Evolutionary conservation across 139 green algal genomes (phyloP), one percentile per base, ranked within the genome.

Genomic region (Gonium pectorale): DNA sequence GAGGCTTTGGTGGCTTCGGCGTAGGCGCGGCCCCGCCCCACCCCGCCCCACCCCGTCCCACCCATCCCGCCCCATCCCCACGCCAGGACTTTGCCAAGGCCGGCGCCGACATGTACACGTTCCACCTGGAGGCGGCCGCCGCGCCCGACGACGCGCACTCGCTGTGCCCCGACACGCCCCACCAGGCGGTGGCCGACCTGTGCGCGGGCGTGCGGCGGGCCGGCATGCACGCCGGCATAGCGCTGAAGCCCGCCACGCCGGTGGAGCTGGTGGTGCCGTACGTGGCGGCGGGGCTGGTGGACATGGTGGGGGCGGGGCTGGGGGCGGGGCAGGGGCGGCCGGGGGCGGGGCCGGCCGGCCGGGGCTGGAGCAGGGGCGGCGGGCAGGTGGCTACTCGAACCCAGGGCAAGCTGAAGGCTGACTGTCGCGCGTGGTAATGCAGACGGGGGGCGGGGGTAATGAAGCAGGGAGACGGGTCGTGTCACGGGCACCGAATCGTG

Each of bases 91-190:
- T 96, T 81, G 90, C 89, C 17, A 88, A 92, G 69, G 95, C 95
- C 8, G 97, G 96, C 19, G 96, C 96, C 7, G 84, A 92, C 75
- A 95, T 95, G 89, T 97, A 97, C 89, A 98, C 95, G 0, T 99
- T 99, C 90, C 96, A 99, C 79, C 78, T 98, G 24, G 96, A 99
- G 72, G 87, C 90, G 1, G 75, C 59, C 1, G 59, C 73, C 27
- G 72, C 49, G 0, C 59, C 60, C 22, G 44, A 69, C 37, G 81
- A 87, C 68, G 26, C 41, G 31, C 33, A 81, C 77, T 17, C 44
- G 22, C 77, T 85, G 40, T 41, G 13, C 3, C 37, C 67, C 22
- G 77, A 49, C 2, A 49, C 33, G 2, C 2, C 37, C 1, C 41
- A 86, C 35, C 60, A 44, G 0, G 60, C 37, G 3, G 78, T 89